A percentile compares a stretch with the other conserved stretches of the same genome.
These are phyloP conservation scores for Aspergillus pseudoglaucus DNA, from an alignment of 2,329 filamentous ascomycete species.

Conservation along the genomic window DNA sequence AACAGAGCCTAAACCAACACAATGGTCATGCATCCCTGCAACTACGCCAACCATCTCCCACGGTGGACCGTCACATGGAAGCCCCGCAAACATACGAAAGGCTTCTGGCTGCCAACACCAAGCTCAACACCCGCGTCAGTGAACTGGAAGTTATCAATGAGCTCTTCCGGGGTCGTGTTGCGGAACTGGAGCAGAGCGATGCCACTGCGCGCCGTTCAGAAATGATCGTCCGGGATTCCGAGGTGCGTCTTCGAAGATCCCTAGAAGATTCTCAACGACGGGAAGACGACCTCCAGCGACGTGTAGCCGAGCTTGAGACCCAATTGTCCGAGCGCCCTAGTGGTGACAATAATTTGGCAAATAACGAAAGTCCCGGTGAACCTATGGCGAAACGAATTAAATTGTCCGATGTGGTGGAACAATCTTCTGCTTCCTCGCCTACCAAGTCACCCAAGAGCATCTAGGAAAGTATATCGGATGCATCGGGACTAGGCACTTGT, in stretches of 20 bases:
- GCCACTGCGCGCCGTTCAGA: constrained; percentile 58
- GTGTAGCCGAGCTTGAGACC: constrained; percentile 69
- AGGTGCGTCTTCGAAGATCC: constrained; percentile 52
- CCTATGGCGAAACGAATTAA: constrained; percentile 52
- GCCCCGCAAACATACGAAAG: constrained; percentile 72
- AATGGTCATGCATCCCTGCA: constrained; percentile 47
- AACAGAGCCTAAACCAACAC: constrained; percentile 58
- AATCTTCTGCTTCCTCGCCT: constrained; percentile 25
- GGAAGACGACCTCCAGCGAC: constrained; percentile 74
- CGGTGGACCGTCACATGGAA: constrained; percentile 59
- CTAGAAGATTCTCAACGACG: constrained; percentile 71
- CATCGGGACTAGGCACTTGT: neutral
- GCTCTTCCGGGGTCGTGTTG: constrained; percentile 66
- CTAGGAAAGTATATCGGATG: constrained; percentile 10
- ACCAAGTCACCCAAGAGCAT: constrained; percentile 31
- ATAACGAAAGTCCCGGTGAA: constrained; percentile 32
- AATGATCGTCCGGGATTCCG: constrained; percentile 49
- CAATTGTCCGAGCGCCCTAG: constrained; percentile 34
- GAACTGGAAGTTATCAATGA: constrained; percentile 94
- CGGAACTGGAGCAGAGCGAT: constrained; percentile 71
- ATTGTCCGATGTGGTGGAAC: constrained; percentile 49
- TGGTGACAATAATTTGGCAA: constrained; percentile 9
- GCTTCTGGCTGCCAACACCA: constrained; percentile 71
- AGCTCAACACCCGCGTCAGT: constrained; percentile 88
- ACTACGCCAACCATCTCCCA: constrained; percentile 53